Evolutionary conservation across 169 alveolate species (phyloP).

Genomic region (Plasmodium vivax): DNA sequence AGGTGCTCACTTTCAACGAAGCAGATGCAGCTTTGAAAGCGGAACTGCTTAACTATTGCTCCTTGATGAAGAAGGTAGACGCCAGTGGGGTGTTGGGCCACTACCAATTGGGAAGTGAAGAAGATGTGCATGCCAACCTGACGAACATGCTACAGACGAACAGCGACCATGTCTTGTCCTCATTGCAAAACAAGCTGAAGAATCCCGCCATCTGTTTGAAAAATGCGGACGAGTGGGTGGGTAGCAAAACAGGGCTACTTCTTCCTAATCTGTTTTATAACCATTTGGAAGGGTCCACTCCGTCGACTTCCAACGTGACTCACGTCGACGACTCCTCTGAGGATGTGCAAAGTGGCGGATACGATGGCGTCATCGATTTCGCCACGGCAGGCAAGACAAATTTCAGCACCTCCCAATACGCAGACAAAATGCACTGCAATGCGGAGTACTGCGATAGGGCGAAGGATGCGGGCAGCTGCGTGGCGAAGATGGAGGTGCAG

Average conservation of each 20-base stretch:
- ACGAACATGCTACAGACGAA: background rate
- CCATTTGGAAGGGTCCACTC: background rate
- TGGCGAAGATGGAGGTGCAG: background rate
- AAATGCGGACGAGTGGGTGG: background rate
- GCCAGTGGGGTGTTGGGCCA: background rate
- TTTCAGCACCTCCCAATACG: too few relatives aligned
- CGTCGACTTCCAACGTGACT: too few relatives aligned
- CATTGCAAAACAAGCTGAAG: background rate
- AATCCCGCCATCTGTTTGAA: constrained; percentile 12
- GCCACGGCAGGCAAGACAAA: too few relatives aligned
- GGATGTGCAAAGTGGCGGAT: too few relatives aligned
- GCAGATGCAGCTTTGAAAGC: background rate
- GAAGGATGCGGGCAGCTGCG: background rate
- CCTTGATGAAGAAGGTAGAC: background rate
- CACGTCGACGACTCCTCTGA: background rate
- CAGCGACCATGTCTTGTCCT: background rate
- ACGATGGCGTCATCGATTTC: too few relatives aligned
- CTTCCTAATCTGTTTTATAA: background rate
- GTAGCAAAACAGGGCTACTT: background rate
- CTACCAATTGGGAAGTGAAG: background rate
- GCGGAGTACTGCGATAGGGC: background rate
- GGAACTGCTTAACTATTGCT: background rate
- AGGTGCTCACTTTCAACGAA: background rate
- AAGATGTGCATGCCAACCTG: background rate
- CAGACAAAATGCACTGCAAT: background rate